phyloP scores from a whole-genome alignment of 1,139 yeast genomes.

The Geotrichum bryndzae region DNA sequence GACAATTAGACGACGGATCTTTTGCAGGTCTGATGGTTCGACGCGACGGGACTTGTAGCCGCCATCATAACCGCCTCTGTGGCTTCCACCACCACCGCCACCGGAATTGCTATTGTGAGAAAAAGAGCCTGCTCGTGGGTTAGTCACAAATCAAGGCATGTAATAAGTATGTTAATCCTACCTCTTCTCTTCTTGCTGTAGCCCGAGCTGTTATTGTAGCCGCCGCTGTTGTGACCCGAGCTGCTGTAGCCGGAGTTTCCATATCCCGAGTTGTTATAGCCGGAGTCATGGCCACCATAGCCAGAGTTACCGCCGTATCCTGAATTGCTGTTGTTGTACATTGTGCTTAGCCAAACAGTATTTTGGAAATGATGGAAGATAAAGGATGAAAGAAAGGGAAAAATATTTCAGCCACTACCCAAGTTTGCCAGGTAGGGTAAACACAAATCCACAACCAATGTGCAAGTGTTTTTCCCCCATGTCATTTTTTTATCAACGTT shows the following conservation, averaged over 20 bases:
- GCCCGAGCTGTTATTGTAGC: neutral
- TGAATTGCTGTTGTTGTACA: neutral
- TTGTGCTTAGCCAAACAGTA: neutral
- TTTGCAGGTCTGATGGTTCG: constrained; percentile 12
- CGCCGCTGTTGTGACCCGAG: neutral
- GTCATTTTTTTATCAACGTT: neutral
- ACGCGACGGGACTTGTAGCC: constrained; percentile 10
- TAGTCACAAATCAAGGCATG: neutral
- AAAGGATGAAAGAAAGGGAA: neutral
- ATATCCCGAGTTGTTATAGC: neutral
- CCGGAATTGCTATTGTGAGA: neutral
- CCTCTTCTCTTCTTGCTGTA: constrained; percentile 6
- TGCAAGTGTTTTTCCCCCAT: neutral
- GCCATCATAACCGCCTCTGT: constrained; percentile 4
- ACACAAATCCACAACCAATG: neutral
- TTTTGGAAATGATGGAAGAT: neutral
- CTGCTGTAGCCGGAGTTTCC: neutral
- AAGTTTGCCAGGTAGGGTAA: neutral
- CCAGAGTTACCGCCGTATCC: neutral
- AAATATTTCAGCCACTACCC: neutral
- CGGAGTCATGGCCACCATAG: neutral
- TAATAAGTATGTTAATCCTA: neutral
- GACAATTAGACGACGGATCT: constrained; percentile 21
- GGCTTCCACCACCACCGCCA: neutral
- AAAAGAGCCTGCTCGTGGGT: neutral